Conservation (phyloP, 306 rosid genomes). For the Quercus parvula region DNA sequence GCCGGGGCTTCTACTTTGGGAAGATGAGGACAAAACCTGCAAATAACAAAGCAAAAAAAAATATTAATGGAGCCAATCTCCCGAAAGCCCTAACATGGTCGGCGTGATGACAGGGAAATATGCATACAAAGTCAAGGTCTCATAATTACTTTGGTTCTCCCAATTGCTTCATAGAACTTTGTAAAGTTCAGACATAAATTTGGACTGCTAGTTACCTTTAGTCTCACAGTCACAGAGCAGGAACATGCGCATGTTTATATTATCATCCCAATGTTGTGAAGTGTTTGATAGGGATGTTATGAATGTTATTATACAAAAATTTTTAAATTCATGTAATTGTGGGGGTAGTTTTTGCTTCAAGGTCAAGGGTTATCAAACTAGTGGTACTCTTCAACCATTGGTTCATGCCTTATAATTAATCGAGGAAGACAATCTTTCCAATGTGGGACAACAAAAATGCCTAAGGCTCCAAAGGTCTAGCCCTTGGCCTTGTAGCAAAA, state of each 20-base stretch:
- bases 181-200: constrained; percentile 11
- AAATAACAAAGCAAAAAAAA: constrained; percentile 22
- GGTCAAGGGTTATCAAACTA: too few relatives aligned
- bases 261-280: neutral
- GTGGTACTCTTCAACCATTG: too few relatives aligned
- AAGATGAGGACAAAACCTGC: constrained; percentile 36
- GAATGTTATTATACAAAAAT: too few relatives aligned
- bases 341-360: too few relatives aligned
- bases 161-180: constrained; percentile 21
- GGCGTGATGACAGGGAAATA: constrained; percentile 43
- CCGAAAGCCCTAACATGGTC: constrained; percentile 53
- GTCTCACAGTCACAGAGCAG: constrained; percentile 13
- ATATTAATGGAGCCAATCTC: constrained; percentile 18
- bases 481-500: too few relatives aligned
- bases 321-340: too few relatives aligned
- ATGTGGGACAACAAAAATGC: too few relatives aligned
- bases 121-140: constrained; percentile 44
- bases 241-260: neutral
- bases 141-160: constrained; percentile 29
- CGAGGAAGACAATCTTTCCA: too few relatives aligned
- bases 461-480: too few relatives aligned
- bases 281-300: too few relatives aligned
- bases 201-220: neutral
- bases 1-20: constrained; percentile 27
- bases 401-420: too few relatives aligned